A percentile compares a stretch with the other conserved stretches of the same genome.
These are phyloP conservation scores for Claviceps sp. DNA, from an alignment of 2,329 filamentous ascomycete genomes.

Conservation along the genomic window DNA sequence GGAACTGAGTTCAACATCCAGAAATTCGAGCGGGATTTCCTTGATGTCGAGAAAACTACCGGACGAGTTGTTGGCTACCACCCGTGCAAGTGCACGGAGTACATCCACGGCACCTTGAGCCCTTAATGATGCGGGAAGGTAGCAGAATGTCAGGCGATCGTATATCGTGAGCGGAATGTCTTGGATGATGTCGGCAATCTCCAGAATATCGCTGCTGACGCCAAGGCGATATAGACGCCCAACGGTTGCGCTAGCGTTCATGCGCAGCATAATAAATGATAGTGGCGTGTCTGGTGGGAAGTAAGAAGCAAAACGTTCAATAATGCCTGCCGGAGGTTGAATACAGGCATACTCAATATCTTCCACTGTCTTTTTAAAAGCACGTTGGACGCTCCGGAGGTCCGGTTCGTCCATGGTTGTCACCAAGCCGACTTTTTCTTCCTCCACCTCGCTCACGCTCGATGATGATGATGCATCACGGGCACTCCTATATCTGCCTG, in stretches of 20 bases:
- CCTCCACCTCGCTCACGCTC: conserved; percentile 11
- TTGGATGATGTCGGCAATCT: conserved; percentile 64
- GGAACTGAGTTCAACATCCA: conserved; percentile 47
- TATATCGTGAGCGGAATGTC: conserved; percentile 52
- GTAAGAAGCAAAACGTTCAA: conserved; percentile 67
- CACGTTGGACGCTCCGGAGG: conserved; percentile 44
- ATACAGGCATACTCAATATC: conserved; percentile 61
- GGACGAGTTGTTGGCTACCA: conserved; percentile 52
- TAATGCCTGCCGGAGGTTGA: conserved; percentile 53
- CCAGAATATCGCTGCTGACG: conserved; percentile 43
- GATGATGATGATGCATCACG: conserved; percentile 14
- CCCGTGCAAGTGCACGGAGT: conserved; percentile 51
- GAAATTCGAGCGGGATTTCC: conserved; percentile 56
- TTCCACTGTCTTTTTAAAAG: conserved; percentile 50
- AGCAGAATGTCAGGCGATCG: conserved; percentile 65
- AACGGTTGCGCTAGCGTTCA: conserved; percentile 55
- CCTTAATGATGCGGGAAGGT: conserved; percentile 51
- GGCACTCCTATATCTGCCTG: conserved; percentile 70
- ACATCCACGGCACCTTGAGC: conserved; percentile 34
- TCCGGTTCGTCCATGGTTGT: conserved; percentile 66
- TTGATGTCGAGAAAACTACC: conserved; percentile 60
- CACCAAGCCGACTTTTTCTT: conserved; percentile 53
- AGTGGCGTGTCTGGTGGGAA: conserved; percentile 74
- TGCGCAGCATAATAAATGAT: conserved; percentile 64
- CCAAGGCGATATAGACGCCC: conserved; percentile 55